Percentiles rank a stretch among this genome's conserved stretches.
These are phyloP conservation scores for Closterium sp. DNA, from an alignment of 139 green algal species.

Conservation along the genomic window DNA sequence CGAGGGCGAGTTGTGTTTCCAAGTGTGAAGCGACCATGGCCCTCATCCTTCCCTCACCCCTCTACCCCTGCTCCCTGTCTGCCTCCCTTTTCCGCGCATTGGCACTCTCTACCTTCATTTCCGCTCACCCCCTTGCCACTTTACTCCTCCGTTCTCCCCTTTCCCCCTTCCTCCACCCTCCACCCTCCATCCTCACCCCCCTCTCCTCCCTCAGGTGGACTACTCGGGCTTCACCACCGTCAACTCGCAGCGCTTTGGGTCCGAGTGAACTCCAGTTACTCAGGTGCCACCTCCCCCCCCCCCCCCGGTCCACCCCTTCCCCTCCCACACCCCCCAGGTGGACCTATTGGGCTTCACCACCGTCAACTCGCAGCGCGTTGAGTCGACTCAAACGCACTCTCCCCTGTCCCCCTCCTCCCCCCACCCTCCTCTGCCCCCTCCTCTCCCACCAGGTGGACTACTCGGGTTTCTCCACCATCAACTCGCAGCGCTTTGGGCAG, in stretches of 20 bases:
- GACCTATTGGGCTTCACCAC: slow-evolving; percentile 95
- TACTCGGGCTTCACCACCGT: slow-evolving; percentile 95
- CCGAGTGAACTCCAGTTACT: too few relatives aligned
- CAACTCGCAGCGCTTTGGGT: slow-evolving; percentile 90
- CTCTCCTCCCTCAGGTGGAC: slow-evolving; percentile 69
- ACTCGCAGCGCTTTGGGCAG: slow-evolving; percentile 90
- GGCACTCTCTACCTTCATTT: too few relatives aligned
- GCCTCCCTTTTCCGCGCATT: background rate
- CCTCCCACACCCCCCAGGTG: slow-evolving; percentile 63
- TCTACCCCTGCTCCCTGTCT: background rate
- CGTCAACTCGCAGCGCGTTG: slow-evolving; percentile 92
- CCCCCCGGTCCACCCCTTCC: background rate
- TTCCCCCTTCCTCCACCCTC: background rate
- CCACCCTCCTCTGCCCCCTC: background rate
- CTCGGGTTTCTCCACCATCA: slow-evolving; percentile 93
- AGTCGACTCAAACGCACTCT: too few relatives aligned
- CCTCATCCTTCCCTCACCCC: too few relatives aligned
- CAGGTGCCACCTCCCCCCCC: background rate
- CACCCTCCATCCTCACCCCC: background rate
- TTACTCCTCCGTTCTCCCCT: background rate
- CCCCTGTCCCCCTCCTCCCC: too few relatives aligned
- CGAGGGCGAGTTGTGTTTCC: too few relatives aligned
- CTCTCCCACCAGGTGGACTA: slow-evolving; percentile 80
- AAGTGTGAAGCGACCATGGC: too few relatives aligned
- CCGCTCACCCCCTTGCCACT: background rate